These are phyloP conservation scores for Kwoniella europaea DNA, from an alignment of 768 basidiomycete species.

Conservation along the genomic window DNA sequence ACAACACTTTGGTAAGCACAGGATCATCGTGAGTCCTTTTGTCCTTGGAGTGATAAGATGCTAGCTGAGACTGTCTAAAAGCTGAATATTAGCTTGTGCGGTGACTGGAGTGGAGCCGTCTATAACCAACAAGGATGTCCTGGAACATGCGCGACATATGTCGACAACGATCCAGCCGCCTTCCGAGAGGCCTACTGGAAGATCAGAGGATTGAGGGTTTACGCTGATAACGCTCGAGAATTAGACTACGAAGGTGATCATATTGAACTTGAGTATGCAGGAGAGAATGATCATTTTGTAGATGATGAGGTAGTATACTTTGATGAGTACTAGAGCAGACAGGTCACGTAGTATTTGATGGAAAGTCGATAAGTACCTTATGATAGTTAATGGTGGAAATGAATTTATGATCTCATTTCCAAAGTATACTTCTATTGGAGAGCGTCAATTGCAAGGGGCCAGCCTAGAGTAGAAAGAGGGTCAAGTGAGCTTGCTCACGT, in stretches of 20 bases:
- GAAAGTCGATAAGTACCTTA: too few species aligned
- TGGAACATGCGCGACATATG: slow-evolving; percentile 8
- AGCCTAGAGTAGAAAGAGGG: too few species aligned
- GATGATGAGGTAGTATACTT: not conserved
- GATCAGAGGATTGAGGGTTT: slow-evolving; percentile 17
- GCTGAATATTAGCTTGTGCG: slow-evolving; percentile 10
- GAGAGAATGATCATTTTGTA: not conserved
- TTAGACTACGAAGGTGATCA: not conserved
- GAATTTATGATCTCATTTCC: too few species aligned
- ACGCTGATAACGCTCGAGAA: not conserved
- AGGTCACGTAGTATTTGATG: too few species aligned
- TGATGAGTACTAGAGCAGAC: not conserved
- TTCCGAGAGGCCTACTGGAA: slow-evolving; percentile 24
- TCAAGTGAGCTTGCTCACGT: too few species aligned
- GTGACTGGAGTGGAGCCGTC: slow-evolving; percentile 20
- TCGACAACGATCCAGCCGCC: slow-evolving; percentile 11
- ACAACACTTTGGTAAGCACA: slow-evolving; percentile 16
- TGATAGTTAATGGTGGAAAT: too few species aligned
- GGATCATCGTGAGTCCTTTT: slow-evolving; percentile 2
- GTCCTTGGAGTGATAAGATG: not conserved
- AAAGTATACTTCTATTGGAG: too few species aligned
- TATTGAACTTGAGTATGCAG: not conserved
- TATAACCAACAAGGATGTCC: slow-evolving; percentile 18
- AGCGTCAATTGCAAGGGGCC: too few species aligned
- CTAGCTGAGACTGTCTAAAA: not conserved